Evolutionary conservation across 768 basidiomycete genomes (phyloP), one percentile per base, ranked within the genome.

Genomic region (Kondoa malvinella): DNA sequence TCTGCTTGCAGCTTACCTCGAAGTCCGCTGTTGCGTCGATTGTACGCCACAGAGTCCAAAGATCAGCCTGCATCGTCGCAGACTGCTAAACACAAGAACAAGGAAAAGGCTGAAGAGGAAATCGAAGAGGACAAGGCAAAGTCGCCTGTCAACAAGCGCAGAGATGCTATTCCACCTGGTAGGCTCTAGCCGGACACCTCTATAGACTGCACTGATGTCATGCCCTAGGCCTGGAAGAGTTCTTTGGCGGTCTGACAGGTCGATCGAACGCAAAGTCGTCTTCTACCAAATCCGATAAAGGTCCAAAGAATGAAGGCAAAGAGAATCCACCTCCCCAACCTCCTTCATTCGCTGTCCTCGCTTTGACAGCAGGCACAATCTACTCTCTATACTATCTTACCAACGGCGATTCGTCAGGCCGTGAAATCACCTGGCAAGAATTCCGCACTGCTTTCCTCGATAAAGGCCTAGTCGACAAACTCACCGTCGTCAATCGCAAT

Each of bases 371-470:
- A 1, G 57, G 67, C 56, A 68, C 68, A 34, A 62, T 72, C 34
- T 72, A 73, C 68, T 66, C 72, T 68, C 68, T 73, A 30, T 73
- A 71, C 70, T 67, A 68, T 65, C 32, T 71, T 26, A 27, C 66
- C 14, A 40, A 62, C 61, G 34, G 58, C 31, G 69, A 69, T 15
- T 61, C 65, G 32, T 27, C 12, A 16, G 26, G 66, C 1, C 63
- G 87, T 68, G 95, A 99, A 79, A 97, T 99, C 72, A 99, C 95
- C 71, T 99, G 95, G 94, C 92, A 96, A 78, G 95, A 97, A 78
- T 99, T 99, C 81, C 85, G 92, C 65, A 92, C 89, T 58, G 90
- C 91, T 12, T 90, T 99, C 81, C 86, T 99, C 59, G 87, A 94
- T 78, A 92, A 92, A 76, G 94, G 91, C 57, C 83, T 96, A 65